These are phyloP conservation scores for Tolypocladium pustulatum DNA, from an alignment of 2,329 filamentous ascomycete genomes.

Conservation along the genomic window DNA sequence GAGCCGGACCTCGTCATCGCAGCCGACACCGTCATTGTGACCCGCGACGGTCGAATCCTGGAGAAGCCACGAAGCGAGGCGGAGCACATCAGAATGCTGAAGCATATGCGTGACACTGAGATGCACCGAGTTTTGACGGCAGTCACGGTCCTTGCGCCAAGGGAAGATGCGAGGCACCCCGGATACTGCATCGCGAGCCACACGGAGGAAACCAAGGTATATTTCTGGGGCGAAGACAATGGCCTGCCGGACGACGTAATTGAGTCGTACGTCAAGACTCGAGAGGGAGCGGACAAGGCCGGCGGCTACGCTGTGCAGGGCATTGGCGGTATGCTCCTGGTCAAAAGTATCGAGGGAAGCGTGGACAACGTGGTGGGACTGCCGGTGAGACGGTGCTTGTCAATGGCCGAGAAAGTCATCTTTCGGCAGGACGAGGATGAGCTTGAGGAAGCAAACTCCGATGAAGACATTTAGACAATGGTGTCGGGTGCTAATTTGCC, in stretches of 20 bases:
- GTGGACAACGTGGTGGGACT: conserved; percentile 93
- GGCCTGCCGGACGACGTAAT: conserved; percentile 70
- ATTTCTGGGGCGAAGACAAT: conserved; percentile 57
- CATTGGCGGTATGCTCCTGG: conserved; percentile 70
- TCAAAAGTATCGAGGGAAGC: conserved; percentile 80
- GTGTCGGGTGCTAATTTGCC: neutral
- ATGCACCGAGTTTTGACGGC: conserved; percentile 79
- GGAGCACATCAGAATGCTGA: conserved; percentile 78
- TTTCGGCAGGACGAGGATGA: conserved; percentile 61
- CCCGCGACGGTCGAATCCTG: conserved; percentile 62
- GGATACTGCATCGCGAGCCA: conserved; percentile 75
- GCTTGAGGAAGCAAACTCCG: conserved; percentile 34
- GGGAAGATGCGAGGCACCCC: conserved; percentile 69
- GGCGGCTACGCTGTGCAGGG: conserved; percentile 94
- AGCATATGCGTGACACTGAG: conserved; percentile 64
- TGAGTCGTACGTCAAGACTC: conserved; percentile 64
- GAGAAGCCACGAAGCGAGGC: conserved; percentile 82
- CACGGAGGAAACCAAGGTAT: conserved; percentile 87
- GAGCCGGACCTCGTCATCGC: conserved; percentile 82
- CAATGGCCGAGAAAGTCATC: conserved; percentile 81
- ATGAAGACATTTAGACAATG: conserved; percentile 17
- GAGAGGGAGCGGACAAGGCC: conserved; percentile 92
- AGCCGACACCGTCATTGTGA: conserved; percentile 84
- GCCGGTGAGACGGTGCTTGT: conserved; percentile 67
- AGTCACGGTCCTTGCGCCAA: conserved; percentile 71